Base-by-base conservation (phyloP, 805 yeast genomes). In the Lipomyces sp. region DNA sequence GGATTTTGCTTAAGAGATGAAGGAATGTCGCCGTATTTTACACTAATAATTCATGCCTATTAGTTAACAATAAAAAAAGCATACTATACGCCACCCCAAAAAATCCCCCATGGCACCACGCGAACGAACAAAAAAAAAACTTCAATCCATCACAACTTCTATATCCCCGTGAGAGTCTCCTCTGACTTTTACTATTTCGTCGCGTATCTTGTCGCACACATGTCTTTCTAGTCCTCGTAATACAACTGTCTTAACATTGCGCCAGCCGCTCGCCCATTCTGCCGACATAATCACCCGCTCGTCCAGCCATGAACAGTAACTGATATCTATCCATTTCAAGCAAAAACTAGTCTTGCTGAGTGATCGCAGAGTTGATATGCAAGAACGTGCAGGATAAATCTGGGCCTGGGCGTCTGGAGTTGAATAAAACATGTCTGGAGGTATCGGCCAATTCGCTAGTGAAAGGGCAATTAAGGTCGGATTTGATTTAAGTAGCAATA, bases 401-500 rank as follows among this genome's bases (percentile, higher is more conserved):
- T 63, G 60, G 4, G 70, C 71, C 2, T 51, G 64, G 15, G 66
- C 4, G 11, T 58, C 69, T 11, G 70, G 63, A 2, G 57, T 3
- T 6, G 65, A 42, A 42, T 66, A 66, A 42, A 68, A 68, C 64
- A 68, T 63, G 30, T 68, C 71, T 7, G 71, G 71, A 4, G 71
- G 71, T 15, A 66, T 66, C 5, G 71, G 71, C 71, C 71, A 68
- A n/a, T 71, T 59, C 13, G 71, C 71, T 2, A 68, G 56, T 1
- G 70, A 62, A 7, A 68, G 57, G 15, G 70, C 70, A 4, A 59
- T 42, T 10, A 68, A 51, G 2, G 71, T 57, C 13, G 67, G 62
- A 7, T 66, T 56, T 18, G 70, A 35, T 15, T 57, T 55, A 3
- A 68, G 56, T 2, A 68, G 18, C 39, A 67, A n/a, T 8, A 68